Evolutionary conservation across 441 rosid genomes (phyloP).

Genomic region (Croton laevigatus): DNA sequence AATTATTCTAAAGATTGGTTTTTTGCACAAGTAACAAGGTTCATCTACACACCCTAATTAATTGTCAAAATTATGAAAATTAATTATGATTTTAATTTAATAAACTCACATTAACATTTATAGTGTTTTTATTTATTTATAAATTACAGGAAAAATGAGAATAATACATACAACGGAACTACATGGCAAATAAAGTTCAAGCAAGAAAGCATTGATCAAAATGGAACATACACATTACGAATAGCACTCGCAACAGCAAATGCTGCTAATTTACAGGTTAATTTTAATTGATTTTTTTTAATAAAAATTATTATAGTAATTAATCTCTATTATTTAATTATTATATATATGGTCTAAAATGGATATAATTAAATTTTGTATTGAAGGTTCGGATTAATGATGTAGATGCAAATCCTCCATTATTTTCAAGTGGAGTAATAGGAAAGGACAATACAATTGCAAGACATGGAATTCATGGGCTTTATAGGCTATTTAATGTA

Average conservation of each 20-base stretch:
- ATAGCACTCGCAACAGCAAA: conserved; percentile 74
- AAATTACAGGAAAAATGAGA: conserved; percentile 35
- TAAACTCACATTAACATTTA: too few species aligned
- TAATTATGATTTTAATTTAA: too few species aligned
- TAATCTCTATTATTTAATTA: too few species aligned
- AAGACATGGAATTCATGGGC: conserved; percentile 63
- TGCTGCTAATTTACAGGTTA: conserved; percentile 54
- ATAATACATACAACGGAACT: conserved; percentile 48
- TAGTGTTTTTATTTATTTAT: too few species aligned
- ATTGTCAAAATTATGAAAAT: too few species aligned
- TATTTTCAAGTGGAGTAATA: conserved; percentile 49
- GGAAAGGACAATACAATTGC: conserved; percentile 68
- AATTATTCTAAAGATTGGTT: conserved; percentile 53
- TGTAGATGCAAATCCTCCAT: conserved; percentile 29
- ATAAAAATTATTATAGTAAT: neutral
- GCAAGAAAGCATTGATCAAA: conserved; percentile 31
- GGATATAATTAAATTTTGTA: neutral
- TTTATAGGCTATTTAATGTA: conserved; percentile 44
- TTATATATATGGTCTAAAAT: neutral
- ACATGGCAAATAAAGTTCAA: conserved; percentile 71
- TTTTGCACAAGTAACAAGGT: conserved; percentile 69
- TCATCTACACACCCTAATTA: neutral
- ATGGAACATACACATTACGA: conserved; percentile 49
- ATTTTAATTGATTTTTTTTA: neutral
- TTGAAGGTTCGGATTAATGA: conserved; percentile 57